Evolutionary conservation across 768 basidiomycete genomes (phyloP).

Genomic region (Boletus edulis): DNA sequence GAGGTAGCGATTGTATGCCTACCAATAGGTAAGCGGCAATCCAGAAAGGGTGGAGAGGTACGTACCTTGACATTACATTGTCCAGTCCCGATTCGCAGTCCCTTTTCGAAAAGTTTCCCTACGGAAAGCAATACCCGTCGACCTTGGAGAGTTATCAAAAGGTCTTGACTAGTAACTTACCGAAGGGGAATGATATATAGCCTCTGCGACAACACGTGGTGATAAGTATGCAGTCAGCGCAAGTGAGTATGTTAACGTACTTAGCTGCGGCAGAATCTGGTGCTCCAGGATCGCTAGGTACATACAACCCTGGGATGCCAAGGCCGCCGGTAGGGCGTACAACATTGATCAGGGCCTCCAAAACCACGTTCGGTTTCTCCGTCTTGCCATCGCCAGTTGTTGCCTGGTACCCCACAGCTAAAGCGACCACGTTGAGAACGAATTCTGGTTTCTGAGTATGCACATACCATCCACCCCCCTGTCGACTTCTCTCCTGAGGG

Average conservation of each 20-base stretch:
- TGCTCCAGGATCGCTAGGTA: conserved; percentile 56
- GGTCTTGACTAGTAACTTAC: too few relatives aligned
- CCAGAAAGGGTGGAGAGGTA: background rate
- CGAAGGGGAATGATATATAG: conserved; percentile 5
- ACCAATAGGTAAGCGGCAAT: too few relatives aligned
- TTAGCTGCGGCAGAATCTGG: conserved; percentile 50
- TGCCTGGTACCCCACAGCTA: conserved; percentile 40
- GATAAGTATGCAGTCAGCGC: too few relatives aligned
- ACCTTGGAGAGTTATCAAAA: background rate
- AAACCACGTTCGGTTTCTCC: conserved; percentile 51
- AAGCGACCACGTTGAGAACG: conserved; percentile 30
- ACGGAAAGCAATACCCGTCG: background rate
- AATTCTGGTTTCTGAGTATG: background rate
- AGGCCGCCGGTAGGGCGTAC: conserved; percentile 13
- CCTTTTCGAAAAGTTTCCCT: conserved; percentile 5
- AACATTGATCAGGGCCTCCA: conserved; percentile 38
- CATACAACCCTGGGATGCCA: conserved; percentile 57
- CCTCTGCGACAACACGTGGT: too few relatives aligned
- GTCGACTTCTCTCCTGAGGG: too few relatives aligned
- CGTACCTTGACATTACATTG: background rate
- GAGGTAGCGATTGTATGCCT: conserved; percentile 4
- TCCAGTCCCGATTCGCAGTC: background rate
- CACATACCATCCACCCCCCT: conserved; percentile 1
- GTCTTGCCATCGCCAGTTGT: conserved; percentile 52
- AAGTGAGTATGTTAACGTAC: background rate